phyloP scores from a whole-genome alignment of 139 green algal genomes.

The Mesostigma viride region DNA sequence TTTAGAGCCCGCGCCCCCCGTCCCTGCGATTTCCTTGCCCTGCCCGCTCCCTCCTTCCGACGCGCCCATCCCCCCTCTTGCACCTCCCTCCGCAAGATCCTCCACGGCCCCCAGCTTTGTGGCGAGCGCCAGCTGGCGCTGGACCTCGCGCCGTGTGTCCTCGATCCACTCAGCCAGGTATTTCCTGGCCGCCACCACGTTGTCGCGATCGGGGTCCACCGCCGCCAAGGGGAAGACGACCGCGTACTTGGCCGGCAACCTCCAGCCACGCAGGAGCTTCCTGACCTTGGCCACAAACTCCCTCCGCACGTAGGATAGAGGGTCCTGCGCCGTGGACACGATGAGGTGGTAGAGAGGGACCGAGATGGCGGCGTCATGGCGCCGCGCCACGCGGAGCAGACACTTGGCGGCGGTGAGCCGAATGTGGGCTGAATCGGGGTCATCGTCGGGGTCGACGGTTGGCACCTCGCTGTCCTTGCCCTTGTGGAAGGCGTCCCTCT shows the following conservation, averaged over 20 bases:
- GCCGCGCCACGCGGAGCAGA: slow-evolving; percentile 48
- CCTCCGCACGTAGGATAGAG: slow-evolving; percentile 39
- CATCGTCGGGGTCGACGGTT: too few species aligned
- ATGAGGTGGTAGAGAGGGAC: slow-evolving; percentile 27
- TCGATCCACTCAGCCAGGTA: slow-evolving; percentile 30
- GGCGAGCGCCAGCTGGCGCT: slow-evolving; percentile 5
- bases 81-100: background rate
- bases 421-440: slow-evolving; percentile 39
- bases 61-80: background rate
- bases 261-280: slow-evolving; percentile 14
- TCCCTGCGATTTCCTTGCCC: background rate
- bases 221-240: slow-evolving; percentile 49
- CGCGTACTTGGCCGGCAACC: slow-evolving; percentile 49
- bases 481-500: too few species aligned
- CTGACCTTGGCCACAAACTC: slow-evolving; percentile 40
- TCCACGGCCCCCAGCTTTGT: slow-evolving; percentile 8
- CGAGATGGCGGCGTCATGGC: slow-evolving; percentile 40
- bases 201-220: slow-evolving; percentile 35
- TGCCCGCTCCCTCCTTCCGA: background rate
- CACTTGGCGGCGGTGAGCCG: slow-evolving; percentile 39
- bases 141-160: slow-evolving; percentile 12
- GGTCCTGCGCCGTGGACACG: slow-evolving; percentile 41
- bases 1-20: background rate
- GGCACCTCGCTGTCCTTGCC: too few species aligned
- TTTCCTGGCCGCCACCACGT: slow-evolving; percentile 28